Evolutionary conservation across 495 filamentous ascomycete genomes (phyloP).

Genomic region (Tuber magnatum): DNA sequence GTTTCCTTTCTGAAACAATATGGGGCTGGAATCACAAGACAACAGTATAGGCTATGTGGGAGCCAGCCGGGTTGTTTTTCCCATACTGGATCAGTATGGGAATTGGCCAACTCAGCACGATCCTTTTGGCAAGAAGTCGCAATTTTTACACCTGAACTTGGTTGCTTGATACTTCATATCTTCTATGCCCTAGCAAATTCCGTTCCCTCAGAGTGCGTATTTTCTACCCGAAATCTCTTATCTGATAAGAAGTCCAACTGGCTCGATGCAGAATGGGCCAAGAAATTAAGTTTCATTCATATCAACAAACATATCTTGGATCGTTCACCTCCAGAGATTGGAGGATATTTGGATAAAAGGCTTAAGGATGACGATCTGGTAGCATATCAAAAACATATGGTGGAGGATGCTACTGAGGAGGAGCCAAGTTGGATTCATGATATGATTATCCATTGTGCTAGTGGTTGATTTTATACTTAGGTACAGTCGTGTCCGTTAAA

Average conservation of each 20-base stretch:
- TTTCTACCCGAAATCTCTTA: not conserved
- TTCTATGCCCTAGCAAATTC: not conserved
- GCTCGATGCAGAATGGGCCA: not conserved
- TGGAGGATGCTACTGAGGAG: not conserved
- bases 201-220: not conserved
- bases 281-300: not conserved
- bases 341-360: not conserved
- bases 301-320: not conserved
- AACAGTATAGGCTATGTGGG: not conserved
- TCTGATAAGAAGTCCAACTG: not conserved
- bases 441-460: not conserved
- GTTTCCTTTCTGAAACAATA: not conserved
- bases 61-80: not conserved
- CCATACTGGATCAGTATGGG: not conserved
- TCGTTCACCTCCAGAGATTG: not conserved
- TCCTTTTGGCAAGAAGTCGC: not conserved
- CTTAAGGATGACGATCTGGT: not conserved
- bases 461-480: too few species aligned
- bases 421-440: not conserved
- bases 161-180: not conserved
- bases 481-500: too few species aligned
- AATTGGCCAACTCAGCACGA: not conserved
- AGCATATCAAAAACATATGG: not conserved
- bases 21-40: not conserved
- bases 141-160: not conserved